Base-by-base conservation (phyloP, 352 stramenopile genomes). In the Globisporangium heterothallicum region DNA sequence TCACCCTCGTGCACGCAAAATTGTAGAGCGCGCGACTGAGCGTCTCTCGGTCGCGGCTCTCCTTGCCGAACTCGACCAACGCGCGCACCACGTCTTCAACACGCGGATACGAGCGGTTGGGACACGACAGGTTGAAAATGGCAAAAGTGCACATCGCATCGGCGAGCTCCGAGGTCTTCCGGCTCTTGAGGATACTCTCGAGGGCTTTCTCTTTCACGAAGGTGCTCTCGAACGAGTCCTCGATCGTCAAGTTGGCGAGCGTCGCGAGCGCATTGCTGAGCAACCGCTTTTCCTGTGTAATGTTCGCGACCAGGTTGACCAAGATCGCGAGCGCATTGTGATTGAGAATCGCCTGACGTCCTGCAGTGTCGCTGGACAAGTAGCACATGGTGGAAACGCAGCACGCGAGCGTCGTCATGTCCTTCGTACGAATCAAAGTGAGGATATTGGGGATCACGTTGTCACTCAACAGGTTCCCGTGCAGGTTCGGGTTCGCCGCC, bases 191-290 rank as follows among this genome's bases (percentile, higher is more conserved):
- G 2, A 88, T 64, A 22, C 64, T 74, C 16, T 86, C 77, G 36
- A 90, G 74, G 10, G 59, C 74, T 49, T 88, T 90, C 19, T 90
- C 79, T 53, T 86, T 85, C 44, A 90, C 74, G 51, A 88, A 84
- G 0, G 64, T 58, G 41, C 63, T 70, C 58, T 90, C 79, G 30
- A 68, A 72, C 13, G 71, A 68, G 42, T 90, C 79, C 34, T 90
- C 77, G 25, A 90, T 88, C 27, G 77, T 90, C 16, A 88, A 48
- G 36, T 90, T 90, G 2, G 76, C 73, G n/a, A 87, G 59, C 18
- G 65, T 81, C 14, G 56, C 63, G 9, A 72, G 58, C 0, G 67
- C 62, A 18, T 62, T 54, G 12, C 49, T 53, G 30, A 50, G 25
- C 24, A 52, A 42, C 10, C 25, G 58, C 22, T 30, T 35, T 3